These are phyloP conservation scores for Madurella mycetomatis DNA, from an alignment of 2,329 filamentous ascomycete species.

Conservation along the genomic window DNA sequence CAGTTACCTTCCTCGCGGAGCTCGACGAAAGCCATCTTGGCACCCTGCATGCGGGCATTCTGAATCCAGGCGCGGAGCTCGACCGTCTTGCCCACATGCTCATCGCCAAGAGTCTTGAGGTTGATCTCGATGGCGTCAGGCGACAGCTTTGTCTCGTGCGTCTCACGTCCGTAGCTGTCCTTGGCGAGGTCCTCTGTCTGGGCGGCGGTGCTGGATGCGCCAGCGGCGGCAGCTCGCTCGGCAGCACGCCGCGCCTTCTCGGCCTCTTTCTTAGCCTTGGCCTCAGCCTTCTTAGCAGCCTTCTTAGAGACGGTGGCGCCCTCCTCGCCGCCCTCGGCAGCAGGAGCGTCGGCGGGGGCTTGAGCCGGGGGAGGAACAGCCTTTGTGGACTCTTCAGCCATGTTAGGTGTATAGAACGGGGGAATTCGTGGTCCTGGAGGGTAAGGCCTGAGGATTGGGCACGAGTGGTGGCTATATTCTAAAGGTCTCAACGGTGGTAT, in stretches of 20 bases:
- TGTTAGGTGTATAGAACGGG: background rate
- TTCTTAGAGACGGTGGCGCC: constrained; percentile 64
- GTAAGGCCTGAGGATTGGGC: background rate
- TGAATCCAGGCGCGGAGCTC: constrained; percentile 77
- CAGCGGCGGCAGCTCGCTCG: constrained; percentile 70
- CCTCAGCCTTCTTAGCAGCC: constrained; percentile 77
- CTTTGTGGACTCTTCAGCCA: constrained; percentile 19
- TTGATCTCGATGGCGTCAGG: constrained; percentile 51
- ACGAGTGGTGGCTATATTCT: background rate
- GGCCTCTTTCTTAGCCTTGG: constrained; percentile 84
- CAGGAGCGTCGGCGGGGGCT: constrained; percentile 10
- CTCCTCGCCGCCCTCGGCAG: constrained; percentile 31
- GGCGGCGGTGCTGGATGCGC: constrained; percentile 60
- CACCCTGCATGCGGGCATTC: constrained; percentile 81
- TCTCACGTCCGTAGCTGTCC: constrained; percentile 72
- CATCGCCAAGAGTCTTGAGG: constrained; percentile 60
- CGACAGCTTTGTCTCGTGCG: constrained; percentile 50
- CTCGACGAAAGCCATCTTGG: constrained; percentile 88
- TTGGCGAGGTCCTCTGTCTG: constrained; percentile 61
- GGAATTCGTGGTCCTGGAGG: constrained; percentile 1
- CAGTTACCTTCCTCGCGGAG: constrained; percentile 70
- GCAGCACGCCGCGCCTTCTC: constrained; percentile 68
- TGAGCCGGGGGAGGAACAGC: constrained; percentile 17
- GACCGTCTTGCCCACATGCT: constrained; percentile 64
- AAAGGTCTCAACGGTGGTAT: background rate